phyloP scores from a whole-genome alignment of 805 yeast genomes.

The Candida khao-thaluensis region DNA sequence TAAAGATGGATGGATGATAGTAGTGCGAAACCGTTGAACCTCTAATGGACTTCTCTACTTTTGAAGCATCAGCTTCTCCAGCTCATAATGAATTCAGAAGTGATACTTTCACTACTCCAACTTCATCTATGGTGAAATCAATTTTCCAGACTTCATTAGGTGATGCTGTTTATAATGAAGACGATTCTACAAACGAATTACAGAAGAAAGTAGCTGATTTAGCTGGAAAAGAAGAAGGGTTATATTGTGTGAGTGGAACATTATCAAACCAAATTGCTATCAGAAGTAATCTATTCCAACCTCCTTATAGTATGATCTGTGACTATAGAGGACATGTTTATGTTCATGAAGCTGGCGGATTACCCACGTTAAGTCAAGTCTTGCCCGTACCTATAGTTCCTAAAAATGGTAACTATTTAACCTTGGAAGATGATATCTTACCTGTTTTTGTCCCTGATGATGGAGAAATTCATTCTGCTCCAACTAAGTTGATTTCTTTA shows the following conservation, averaged over 20 bases:
- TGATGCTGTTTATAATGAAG: slow-evolving; percentile 89
- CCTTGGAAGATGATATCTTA: slow-evolving; percentile 55
- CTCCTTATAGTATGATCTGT: slow-evolving; percentile 83
- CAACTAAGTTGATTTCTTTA: slow-evolving; percentile 43
- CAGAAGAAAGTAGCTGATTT: slow-evolving; percentile 64
- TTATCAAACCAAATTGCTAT: slow-evolving; percentile 85
- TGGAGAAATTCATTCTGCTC: slow-evolving; percentile 46
- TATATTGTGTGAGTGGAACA: slow-evolving; percentile 87
- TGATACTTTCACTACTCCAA: slow-evolving; percentile 91
- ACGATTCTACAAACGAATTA: slow-evolving; percentile 60
- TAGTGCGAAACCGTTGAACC: too few relatives aligned
- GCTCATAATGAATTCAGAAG: slow-evolving; percentile 43
- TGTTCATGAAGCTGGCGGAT: slow-evolving; percentile 85
- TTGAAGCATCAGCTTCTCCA: slow-evolving; percentile 17
- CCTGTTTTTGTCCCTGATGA: slow-evolving; percentile 41
- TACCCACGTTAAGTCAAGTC: slow-evolving; percentile 86
- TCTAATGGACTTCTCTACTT: slow-evolving; percentile 18
- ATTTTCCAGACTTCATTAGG: slow-evolving; percentile 63
- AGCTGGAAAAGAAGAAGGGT: slow-evolving; percentile 78
- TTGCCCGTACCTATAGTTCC: slow-evolving; percentile 87
- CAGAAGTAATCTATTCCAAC: slow-evolving; percentile 71
- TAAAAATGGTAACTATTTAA: slow-evolving; percentile 68
- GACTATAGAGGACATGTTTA: slow-evolving; percentile 85
- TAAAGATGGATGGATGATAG: too few relatives aligned
- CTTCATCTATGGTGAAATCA: slow-evolving; percentile 62